Conservation (phyloP, 768 basidiomycete genomes). For the Cubamyces sp. region DNA sequence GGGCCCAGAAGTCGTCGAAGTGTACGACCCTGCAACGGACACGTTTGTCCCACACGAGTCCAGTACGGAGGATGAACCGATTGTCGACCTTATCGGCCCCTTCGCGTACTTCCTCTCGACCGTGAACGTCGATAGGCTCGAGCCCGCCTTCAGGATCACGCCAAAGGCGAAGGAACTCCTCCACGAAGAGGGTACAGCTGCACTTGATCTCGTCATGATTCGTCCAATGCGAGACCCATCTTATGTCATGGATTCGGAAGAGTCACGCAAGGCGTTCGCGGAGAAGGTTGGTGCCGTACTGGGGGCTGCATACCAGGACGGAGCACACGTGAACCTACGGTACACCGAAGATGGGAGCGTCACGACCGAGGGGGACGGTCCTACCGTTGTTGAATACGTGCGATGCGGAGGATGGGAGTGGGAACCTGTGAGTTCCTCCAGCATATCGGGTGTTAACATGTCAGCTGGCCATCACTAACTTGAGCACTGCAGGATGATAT, state of each 20-base stretch:
- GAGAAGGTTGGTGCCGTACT: constrained; percentile 58
- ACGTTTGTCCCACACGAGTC: constrained; percentile 50
- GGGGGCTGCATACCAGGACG: constrained; percentile 75
- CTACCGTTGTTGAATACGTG: constrained; percentile 73
- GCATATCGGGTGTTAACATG: neutral
- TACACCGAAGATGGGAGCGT: constrained; percentile 53
- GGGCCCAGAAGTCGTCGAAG: constrained; percentile 47
- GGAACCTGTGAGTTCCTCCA: constrained; percentile 65
- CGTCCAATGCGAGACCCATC: constrained; percentile 69
- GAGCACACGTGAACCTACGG: constrained; percentile 65
- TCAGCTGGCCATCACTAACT: neutral
- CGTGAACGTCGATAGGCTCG: constrained; percentile 84
- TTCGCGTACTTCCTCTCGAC: constrained; percentile 87
- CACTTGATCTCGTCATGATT: constrained; percentile 77
- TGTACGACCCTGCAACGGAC: constrained; percentile 59
- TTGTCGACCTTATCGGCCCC: constrained; percentile 67
- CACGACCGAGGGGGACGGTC: constrained; percentile 47
- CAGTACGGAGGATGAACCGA: constrained; percentile 35
- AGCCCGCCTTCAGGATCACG: constrained; percentile 77
- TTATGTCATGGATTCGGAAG: constrained; percentile 44
- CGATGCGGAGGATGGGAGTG: constrained; percentile 86
- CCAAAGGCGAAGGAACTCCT: constrained; percentile 55
- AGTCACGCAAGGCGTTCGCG: constrained; percentile 53
- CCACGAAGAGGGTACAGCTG: constrained; percentile 39
- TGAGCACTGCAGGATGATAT: constrained; percentile 48